A percentile compares a stretch with the other conserved stretches of the same genome.
Conservation (phyloP, 805 yeast species). For the Kodamaea neixiangensis region DNA sequence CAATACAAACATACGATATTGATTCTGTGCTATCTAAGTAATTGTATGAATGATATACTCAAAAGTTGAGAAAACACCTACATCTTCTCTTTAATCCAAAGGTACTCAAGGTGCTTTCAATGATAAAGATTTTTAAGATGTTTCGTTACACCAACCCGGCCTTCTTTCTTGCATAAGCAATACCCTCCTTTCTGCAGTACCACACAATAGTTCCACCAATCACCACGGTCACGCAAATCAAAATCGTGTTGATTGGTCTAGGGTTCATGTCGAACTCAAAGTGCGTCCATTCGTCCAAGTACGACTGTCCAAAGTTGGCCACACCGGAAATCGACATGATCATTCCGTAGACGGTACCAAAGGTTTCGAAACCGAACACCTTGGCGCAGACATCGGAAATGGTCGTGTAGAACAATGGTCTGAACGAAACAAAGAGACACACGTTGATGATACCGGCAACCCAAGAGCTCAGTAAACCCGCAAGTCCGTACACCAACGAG, state of each 20-base stretch:
- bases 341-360: slow-evolving; percentile 61
- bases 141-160: background rate
- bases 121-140: no score
- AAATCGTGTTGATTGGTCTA: slow-evolving; percentile 46
- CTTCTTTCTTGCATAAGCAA: slow-evolving; percentile 4
- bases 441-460: slow-evolving; percentile 47
- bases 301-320: slow-evolving; percentile 49
- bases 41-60: no score
- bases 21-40: no score
- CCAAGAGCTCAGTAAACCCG: slow-evolving; percentile 47
- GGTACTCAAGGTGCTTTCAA: no score
- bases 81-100: no score
- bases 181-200: slow-evolving; percentile 32
- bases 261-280: slow-evolving; percentile 57
- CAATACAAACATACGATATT: no score
- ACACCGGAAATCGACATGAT: slow-evolving; percentile 55
- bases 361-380: slow-evolving; percentile 62
- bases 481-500: slow-evolving; percentile 48
- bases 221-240: slow-evolving; percentile 41
- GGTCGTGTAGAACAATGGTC: slow-evolving; percentile 62
- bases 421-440: slow-evolving; percentile 49
- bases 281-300: slow-evolving; percentile 52
- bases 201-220: slow-evolving; percentile 45
- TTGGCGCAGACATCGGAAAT: slow-evolving; percentile 61
- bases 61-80: no score